A percentile compares a stretch with the other conserved stretches of the same genome.
Conservation (phyloP, 176 grass and related monocot genomes). For the Aegilops sharonensis region DNA sequence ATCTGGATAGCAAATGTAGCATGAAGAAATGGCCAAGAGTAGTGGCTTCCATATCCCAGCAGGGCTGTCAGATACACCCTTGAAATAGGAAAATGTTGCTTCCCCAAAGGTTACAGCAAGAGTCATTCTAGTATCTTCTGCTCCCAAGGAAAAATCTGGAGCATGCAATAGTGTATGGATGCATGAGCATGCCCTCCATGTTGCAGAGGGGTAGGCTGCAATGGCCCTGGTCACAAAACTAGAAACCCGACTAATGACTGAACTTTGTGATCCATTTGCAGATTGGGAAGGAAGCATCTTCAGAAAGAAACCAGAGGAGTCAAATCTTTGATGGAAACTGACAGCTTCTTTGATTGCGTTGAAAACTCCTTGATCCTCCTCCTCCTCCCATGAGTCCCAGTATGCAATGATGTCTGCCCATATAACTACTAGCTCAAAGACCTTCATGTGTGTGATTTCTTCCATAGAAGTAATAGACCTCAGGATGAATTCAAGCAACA, state of each 20-base stretch:
- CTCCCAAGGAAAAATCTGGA: constrained; percentile 47
- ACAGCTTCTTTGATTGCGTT: constrained; percentile 67
- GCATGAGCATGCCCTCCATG: constrained; percentile 77
- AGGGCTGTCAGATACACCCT: constrained; percentile 52
- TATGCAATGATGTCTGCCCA: constrained; percentile 64
- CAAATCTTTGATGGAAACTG: constrained; percentile 66
- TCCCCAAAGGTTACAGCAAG: constrained; percentile 49
- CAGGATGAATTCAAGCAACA: constrained; percentile 70
- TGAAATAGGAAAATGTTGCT: constrained; percentile 57
- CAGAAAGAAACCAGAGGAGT: constrained; percentile 46
- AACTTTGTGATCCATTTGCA: constrained; percentile 38
- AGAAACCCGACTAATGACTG: constrained; percentile 62
- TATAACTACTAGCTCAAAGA: constrained; percentile 63
- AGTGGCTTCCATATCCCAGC: constrained; percentile 64
- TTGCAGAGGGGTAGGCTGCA: constrained; percentile 73
- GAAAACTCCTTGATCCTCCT: constrained; percentile 82
- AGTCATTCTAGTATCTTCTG: constrained; percentile 39
- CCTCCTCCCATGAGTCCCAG: constrained; percentile 87
- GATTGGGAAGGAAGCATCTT: constrained; percentile 42
- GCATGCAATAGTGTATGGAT: constrained; percentile 69
- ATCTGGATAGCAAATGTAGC: constrained; percentile 81
- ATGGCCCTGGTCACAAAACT: constrained; percentile 67
- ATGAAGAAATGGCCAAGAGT: constrained; percentile 67
- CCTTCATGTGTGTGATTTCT: constrained; percentile 55
- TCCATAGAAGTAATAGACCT: constrained; percentile 51